Percentiles rank a stretch among this genome's conserved stretches.
Conservation (phyloP, 306 rosid genomes). For the Cucurbita maxima region DNA sequence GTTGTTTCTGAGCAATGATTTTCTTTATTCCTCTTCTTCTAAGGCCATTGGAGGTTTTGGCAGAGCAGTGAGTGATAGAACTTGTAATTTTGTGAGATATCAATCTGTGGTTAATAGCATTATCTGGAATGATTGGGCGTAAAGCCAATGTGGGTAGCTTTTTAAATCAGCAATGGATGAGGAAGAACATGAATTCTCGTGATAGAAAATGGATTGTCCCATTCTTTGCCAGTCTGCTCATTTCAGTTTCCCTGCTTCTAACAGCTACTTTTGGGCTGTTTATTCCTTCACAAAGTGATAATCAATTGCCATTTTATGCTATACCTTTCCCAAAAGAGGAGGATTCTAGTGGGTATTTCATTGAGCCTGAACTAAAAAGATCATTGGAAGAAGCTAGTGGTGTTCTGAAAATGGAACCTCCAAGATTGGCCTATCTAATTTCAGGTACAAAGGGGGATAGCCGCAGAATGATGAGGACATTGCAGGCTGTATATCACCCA, state of each 20-base stretch:
- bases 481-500: constrained; percentile 84
- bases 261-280: constrained; percentile 44
- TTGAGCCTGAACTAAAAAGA: constrained; percentile 50
- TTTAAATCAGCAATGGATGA: constrained; percentile 28
- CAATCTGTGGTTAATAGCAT: background rate
- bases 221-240: constrained; percentile 63
- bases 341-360: constrained; percentile 47
- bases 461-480: constrained; percentile 86
- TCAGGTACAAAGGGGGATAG: constrained; percentile 97
- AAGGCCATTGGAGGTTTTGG: background rate
- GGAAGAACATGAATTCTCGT: constrained; percentile 68
- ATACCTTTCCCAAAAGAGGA: constrained; percentile 36
- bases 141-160: background rate
- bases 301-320: constrained; percentile 42
- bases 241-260: constrained; percentile 46
- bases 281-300: constrained; percentile 34
- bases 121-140: background rate
- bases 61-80: background rate
- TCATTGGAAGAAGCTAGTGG: constrained; percentile 13
- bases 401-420: constrained; percentile 23
- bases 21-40: background rate
- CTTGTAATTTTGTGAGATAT: background rate
- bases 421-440: constrained; percentile 85
- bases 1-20: background rate
- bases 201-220: constrained; percentile 80